Base-by-base conservation (phyloP, 2,329 filamentous ascomycete genomes). In the Xylariaceae sp. region DNA sequence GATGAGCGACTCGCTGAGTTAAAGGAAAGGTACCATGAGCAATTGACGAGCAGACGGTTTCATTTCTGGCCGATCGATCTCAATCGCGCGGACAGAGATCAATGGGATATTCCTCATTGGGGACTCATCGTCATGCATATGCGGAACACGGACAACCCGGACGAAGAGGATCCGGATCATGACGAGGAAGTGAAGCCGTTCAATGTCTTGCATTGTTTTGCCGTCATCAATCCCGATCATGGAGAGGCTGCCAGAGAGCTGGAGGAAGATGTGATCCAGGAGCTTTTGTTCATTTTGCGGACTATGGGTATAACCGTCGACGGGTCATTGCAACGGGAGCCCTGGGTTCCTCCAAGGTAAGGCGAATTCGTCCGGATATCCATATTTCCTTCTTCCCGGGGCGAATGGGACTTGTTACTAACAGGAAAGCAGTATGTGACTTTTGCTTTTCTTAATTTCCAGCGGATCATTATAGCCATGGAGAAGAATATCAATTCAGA, bases 1-100 rank as follows among this genome's bases (percentile, higher is more conserved):
- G 39, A 37, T 1, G 12, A n/a, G 3, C 9, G 19, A 6, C 9
- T 47, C 2, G 4, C 5, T 3, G 5, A 42, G 0, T 43, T 57
- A 6, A 32, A 30, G 34, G 30, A 29, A 19, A 19, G 3, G 27
- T 12, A 55, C 9, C 5, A n/a, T 2, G 3, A 3, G 0, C 2
- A 26, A 1, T 11, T 59, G 3, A 29, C 9, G 2, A 3, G 2
- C 3, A 61, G 26, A 19, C 58, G 50, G 34, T 64, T 63, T 44
- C 35, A 56, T 11, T 58, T 65, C 40, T 63, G 62, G 63, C 39
- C 56, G 4, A 53, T 65, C 19, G 60, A 64, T 2, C 8, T 50
- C 9, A 48, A 27, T 26, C 30, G 29, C 11, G 29, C 11, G 3
- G 7, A 29, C 6, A 29, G 12, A 3, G 30, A 19, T 8, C 3